Base-by-base conservation (phyloP, 192 early-diverging fungal species). In the Dispira simplex region DNA sequence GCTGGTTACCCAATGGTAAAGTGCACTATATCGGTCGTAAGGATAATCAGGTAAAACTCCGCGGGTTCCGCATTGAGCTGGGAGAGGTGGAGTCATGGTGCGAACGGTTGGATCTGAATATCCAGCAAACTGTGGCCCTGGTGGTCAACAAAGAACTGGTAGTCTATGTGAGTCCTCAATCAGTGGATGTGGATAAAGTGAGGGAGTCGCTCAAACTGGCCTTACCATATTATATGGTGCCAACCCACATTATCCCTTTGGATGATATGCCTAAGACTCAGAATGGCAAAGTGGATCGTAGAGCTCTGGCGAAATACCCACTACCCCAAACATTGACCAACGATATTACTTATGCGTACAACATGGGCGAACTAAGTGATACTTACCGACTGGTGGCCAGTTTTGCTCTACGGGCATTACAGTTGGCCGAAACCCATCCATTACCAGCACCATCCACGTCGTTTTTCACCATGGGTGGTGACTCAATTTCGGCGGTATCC, bases 11-110 rank as follows among this genome's bases (percentile, higher is more conserved):
- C 18, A 28, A 9, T 9, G 56, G 56, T 39, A 39, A 58, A 28
- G 25, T 58, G 25, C n/a, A 58, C 11, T 9, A 11, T 28, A 13
- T 58, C 8, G 56, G 56, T 39, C 56, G 56, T 12, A 8, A 39
- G 56, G 56, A 58, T 28, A n/a, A 26, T 16, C 56, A 58, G 26
- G 56, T 58, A 1, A 58, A 58, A 39, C 26, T 58, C 16, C 56
- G 56, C 1, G 56, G 56, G 20, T 58, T 58, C 56, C 56, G 56
- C 10, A 27, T 58, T 11, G 56, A 58, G 8, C 26, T 58, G 56
- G 26, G 56, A 6, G 56, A 58, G 18, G 18, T 58, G 5, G 56
- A 58, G 26, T 6, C 21, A 1, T 26, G 11, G 11, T 11, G 9
- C 25, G 10, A 28, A 11, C 10, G 8, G 11, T 11, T 16, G 11